Conservation (phyloP, 1,284 basidiomycete species). For the Somion occarium region DNA sequence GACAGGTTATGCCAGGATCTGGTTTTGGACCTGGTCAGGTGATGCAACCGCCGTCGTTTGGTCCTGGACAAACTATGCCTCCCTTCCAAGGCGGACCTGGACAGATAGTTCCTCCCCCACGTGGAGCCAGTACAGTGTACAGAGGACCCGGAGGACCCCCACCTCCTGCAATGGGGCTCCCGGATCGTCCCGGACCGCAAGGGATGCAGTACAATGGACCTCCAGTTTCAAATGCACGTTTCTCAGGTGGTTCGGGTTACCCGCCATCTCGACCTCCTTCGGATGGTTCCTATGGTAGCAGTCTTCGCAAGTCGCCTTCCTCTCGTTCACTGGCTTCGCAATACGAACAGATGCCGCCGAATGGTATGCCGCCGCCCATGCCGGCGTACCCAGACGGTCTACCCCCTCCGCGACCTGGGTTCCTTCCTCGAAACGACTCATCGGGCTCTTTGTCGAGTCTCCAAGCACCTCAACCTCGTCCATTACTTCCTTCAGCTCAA, state of each 20-base stretch:
- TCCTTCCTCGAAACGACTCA: conserved; percentile 27
- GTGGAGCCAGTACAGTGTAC: conserved; percentile 34
- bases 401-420: conserved; percentile 25
- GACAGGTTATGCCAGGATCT: conserved; percentile 10
- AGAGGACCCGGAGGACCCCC: conserved; percentile 13
- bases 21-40: conserved; percentile 24
- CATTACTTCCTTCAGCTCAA: conserved; percentile 60
- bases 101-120: conserved; percentile 34
- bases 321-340: conserved; percentile 55
- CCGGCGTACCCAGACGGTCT: conserved; percentile 31
- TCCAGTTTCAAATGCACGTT: conserved; percentile 2
- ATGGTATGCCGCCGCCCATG: conserved; percentile 36
- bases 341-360: conserved; percentile 34
- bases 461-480: conserved; percentile 45
- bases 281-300: conserved; percentile 32
- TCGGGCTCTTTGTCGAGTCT: conserved; percentile 32
- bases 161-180: conserved; percentile 9
- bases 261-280: conserved; percentile 30
- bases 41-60: conserved; percentile 21
- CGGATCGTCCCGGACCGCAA: conserved; percentile 10
- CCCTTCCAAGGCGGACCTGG: conserved; percentile 15
- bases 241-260: conserved; percentile 3
- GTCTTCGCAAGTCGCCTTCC: conserved; percentile 56
- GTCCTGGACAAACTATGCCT: conserved; percentile 22
- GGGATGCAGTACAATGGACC: conserved; percentile 4